These are phyloP conservation scores for Lactarius hengduanensis DNA, from an alignment of 768 basidiomycete species.

Conservation along the genomic window DNA sequence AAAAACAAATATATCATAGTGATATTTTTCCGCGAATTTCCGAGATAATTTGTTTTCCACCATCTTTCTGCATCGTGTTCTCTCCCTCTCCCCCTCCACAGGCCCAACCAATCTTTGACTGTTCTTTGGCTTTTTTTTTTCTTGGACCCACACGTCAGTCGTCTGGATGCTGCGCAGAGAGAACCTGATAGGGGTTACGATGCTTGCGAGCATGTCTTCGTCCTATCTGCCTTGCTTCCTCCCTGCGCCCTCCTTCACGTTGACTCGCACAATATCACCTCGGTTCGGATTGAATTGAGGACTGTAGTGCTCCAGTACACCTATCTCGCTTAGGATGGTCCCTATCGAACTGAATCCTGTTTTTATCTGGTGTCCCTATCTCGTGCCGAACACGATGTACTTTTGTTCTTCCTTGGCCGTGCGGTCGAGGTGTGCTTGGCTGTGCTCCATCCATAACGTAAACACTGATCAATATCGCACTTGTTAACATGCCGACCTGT, in stretches of 20 bases:
- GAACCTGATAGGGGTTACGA: not conserved
- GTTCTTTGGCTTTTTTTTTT: not conserved
- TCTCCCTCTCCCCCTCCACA: not conserved
- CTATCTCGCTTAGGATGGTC: not conserved
- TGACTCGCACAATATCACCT: not conserved
- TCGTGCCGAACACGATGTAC: not conserved
- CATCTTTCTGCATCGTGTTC: not conserved
- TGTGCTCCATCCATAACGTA: conserved; percentile 15
- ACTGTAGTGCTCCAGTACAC: not conserved
- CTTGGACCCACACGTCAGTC: not conserved
- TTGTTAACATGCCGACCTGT: conserved; percentile 16
- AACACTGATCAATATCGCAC: conserved; percentile 20
- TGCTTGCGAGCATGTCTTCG: not conserved
- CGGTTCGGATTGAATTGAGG: conserved; percentile 4
- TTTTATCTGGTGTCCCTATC: conserved; percentile 20
- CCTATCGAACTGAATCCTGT: not conserved
- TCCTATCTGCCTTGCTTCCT: not conserved
- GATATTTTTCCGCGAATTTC: not conserved
- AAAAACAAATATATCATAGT: not conserved
- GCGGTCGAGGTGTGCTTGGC: conserved; percentile 3
- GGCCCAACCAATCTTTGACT: not conserved
- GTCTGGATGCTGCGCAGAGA: not conserved
- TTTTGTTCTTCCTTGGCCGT: not conserved
- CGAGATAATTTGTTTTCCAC: not conserved
- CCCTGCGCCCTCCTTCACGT: not conserved